These are phyloP conservation scores for Clausena lansium DNA, from an alignment of 345 rosid genomes.

Conservation along the genomic window DNA sequence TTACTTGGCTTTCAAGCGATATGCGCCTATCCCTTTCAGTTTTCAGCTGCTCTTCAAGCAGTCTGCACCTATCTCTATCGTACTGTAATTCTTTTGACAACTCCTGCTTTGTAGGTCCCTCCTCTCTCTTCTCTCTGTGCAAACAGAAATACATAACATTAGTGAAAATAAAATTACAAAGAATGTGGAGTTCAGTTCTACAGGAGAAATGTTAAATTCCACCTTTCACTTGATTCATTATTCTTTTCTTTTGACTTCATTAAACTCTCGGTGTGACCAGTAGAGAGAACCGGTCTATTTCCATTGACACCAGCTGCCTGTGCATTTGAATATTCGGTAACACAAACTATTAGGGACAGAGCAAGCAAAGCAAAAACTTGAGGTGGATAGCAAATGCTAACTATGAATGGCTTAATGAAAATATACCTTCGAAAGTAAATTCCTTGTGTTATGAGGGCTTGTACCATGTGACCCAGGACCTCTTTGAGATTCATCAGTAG, in stretches of 20 bases:
- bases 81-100: slow-evolving; percentile 6
- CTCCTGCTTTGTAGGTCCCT: not conserved
- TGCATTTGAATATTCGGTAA: not conserved
- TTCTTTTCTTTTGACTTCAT: slow-evolving; percentile 21
- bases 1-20: slow-evolving; percentile 36
- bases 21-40: slow-evolving; percentile 24
- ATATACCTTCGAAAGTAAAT: slow-evolving; percentile 25
- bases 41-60: slow-evolving; percentile 23
- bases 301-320: not conserved
- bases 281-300: not conserved
- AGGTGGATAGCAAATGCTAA: not conserved
- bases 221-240: slow-evolving; percentile 24
- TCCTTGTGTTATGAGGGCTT: not conserved
- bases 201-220: not conserved
- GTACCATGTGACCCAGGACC: not conserved
- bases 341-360: not conserved
- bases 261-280: not conserved
- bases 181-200: not conserved
- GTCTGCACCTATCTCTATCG: slow-evolving; percentile 26
- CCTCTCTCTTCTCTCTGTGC: slow-evolving; percentile 19
- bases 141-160: not conserved
- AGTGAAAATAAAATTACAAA: not conserved
- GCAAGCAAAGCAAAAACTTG: not conserved
- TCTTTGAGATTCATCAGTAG: not conserved
- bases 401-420: not conserved